A percentile compares a stretch with the other conserved stretches of the same genome.
Conservation (phyloP, 148 eudicot genomes). For the Rhododendron ferrugineum region DNA sequence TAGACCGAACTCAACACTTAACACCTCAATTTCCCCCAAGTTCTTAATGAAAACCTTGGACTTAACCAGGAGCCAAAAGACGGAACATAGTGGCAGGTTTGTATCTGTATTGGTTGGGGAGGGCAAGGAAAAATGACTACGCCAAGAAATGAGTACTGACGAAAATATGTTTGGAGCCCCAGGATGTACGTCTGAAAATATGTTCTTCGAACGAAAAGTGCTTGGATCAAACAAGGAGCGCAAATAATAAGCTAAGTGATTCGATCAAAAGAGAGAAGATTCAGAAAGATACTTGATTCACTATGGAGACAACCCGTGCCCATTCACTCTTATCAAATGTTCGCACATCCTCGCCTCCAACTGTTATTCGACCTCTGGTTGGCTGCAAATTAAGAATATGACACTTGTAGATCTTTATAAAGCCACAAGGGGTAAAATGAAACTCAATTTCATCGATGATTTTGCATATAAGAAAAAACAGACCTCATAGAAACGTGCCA, state of each 20-base stretch:
- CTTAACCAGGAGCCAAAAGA: background rate
- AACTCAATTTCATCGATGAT: background rate
- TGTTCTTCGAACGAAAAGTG: background rate
- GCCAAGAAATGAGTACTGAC: background rate
- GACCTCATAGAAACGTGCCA: slow-evolving; percentile 98
- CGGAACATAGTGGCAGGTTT: background rate
- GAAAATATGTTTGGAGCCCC: too few species aligned
- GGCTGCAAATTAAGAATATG: slow-evolving; percentile 50
- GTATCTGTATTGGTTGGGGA: background rate
- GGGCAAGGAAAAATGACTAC: background rate
- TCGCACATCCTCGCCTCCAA: slow-evolving; percentile 90
- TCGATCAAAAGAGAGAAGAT: background rate
- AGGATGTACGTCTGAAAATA: too few species aligned
- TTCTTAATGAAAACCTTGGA: background rate
- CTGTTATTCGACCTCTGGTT: slow-evolving; percentile 72
- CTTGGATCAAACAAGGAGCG: background rate
- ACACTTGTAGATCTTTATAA: slow-evolving; percentile 4
- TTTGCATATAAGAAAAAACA: background rate
- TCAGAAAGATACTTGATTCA: slow-evolving; percentile 62
- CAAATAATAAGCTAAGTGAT: background rate
- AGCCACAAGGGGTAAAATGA: background rate
- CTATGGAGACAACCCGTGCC: slow-evolving; percentile 89
- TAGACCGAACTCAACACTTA: background rate
- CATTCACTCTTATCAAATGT: slow-evolving; percentile 96
- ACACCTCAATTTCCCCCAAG: background rate